Evolutionary conservation across 495 filamentous ascomycete species (phyloP).

Genomic region (Daldinia bambusicola): DNA sequence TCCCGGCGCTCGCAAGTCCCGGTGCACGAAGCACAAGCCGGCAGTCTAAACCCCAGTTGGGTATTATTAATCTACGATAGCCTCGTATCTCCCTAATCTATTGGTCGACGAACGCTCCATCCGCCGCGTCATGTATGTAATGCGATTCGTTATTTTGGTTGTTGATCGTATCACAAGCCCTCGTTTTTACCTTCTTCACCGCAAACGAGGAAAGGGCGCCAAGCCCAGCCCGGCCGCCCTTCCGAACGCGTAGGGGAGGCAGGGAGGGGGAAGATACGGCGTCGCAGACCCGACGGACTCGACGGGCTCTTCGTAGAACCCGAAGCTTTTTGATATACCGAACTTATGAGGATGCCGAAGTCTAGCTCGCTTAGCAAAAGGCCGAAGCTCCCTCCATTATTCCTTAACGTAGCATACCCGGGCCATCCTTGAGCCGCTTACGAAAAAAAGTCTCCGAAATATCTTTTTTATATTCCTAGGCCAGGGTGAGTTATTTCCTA

Average conservation of each 20-base stretch:
- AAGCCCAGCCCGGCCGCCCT: background rate
- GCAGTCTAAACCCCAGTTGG: background rate
- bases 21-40: background rate
- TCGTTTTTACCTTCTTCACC: background rate
- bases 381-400: background rate
- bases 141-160: background rate
- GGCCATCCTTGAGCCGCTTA: constrained; percentile 22
- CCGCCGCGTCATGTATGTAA: background rate
- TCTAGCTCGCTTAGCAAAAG: constrained; percentile 5
- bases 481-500: background rate
- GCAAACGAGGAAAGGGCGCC: background rate
- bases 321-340: background rate
- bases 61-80: too few species aligned
- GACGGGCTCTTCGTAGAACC: constrained; percentile 26
- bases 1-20: constrained; percentile 13
- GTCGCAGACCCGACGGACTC: background rate
- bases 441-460: constrained; percentile 29
- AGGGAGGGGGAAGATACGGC: background rate
- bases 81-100: background rate
- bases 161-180: background rate
- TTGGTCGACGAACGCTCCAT: background rate
- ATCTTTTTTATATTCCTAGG: background rate
- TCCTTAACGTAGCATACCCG: constrained; percentile 5
- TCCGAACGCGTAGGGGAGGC: background rate
- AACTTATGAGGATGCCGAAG: background rate